These are phyloP conservation scores for Backusella luteola DNA, from an alignment of 192 early-diverging fungal genomes.

Conservation along the genomic window DNA sequence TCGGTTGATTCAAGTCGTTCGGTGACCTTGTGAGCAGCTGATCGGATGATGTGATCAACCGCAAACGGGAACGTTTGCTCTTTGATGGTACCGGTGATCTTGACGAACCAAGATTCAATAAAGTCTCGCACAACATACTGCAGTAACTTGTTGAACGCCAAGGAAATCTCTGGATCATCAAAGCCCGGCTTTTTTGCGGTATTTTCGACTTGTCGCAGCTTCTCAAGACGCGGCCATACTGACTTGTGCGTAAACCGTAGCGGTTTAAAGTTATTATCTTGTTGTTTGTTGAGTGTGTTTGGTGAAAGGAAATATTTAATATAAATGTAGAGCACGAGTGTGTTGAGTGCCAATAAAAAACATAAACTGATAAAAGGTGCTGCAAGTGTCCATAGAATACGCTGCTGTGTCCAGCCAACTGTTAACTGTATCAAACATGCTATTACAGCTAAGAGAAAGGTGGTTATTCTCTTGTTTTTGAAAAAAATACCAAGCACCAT, in stretches of 20 bases:
- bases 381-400: neutral
- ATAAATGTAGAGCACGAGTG: constrained; percentile 29
- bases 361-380: constrained; percentile 14
- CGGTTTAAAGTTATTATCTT: constrained; percentile 15
- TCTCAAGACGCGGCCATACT: constrained; percentile 6
- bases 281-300: neutral
- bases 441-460: neutral
- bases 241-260: neutral
- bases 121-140: constrained; percentile 55
- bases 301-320: constrained; percentile 29
- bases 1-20: constrained; percentile 55
- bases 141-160: constrained; percentile 48
- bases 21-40: constrained; percentile 35
- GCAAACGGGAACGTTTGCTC: constrained; percentile 47
- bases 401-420: neutral
- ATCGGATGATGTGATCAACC: constrained; percentile 49
- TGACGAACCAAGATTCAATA: constrained; percentile 53
- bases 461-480: constrained; percentile 2
- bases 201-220: constrained; percentile 2
- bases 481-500: constrained; percentile 7
- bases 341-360: constrained; percentile 23
- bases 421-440: constrained; percentile 7
- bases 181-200: neutral
- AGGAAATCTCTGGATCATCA: constrained; percentile 28
- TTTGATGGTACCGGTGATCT: constrained; percentile 35